phyloP scores from a whole-genome alignment of 2,329 filamentous ascomycete genomes.

The Erysiphe neolycopersici region DNA sequence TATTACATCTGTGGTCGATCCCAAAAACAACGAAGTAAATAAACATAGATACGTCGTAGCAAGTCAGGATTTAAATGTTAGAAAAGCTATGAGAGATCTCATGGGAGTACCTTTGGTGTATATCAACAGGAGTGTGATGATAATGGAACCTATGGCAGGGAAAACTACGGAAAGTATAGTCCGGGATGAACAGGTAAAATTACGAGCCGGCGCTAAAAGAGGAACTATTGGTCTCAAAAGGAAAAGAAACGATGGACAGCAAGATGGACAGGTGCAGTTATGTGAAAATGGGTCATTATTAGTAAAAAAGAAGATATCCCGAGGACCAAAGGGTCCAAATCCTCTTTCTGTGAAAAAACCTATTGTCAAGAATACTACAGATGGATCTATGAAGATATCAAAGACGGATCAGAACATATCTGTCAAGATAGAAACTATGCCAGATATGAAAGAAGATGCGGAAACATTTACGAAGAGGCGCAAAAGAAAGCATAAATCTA shows the following conservation, averaged over 20 bases:
- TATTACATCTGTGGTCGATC: constrained; percentile 47
- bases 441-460: neutral
- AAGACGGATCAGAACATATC: neutral
- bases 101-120: constrained; percentile 54
- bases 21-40: constrained; percentile 43
- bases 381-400: neutral
- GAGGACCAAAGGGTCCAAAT: constrained; percentile 42
- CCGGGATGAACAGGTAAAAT: constrained; percentile 47
- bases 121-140: constrained; percentile 54
- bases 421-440: neutral
- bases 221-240: constrained; percentile 16
- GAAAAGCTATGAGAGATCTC: constrained; percentile 35
- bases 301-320: constrained; percentile 28
- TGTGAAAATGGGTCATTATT: constrained; percentile 2
- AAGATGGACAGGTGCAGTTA: neutral
- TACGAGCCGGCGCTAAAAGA: constrained; percentile 37
- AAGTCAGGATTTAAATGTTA: constrained; percentile 38
- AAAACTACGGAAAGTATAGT: constrained; percentile 35
- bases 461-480: neutral
- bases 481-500: constrained; percentile 1
- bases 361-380: constrained; percentile 21
- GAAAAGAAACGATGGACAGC: constrained; percentile 10
- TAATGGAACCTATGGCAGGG: constrained; percentile 49
- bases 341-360: constrained; percentile 43
- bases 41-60: constrained; percentile 60